Conservation (phyloP, 179 eudicot genomes). For the Silene coronaria region DNA sequence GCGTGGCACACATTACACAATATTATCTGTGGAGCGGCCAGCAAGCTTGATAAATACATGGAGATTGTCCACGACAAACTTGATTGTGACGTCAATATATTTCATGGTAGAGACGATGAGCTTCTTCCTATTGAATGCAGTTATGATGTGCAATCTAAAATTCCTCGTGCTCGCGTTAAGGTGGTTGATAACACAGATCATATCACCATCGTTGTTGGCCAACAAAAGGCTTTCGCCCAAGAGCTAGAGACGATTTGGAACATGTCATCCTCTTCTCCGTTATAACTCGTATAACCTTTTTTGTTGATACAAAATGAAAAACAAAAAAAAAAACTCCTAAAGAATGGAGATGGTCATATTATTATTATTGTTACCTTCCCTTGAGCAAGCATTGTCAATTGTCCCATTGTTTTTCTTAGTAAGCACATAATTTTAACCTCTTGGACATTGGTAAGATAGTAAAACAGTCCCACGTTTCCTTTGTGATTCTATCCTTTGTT, state of each 20-base stretch:
- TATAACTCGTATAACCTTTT: slow-evolving; percentile 3
- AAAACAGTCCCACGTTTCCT: too few species aligned
- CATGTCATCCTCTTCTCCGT: slow-evolving; percentile 13
- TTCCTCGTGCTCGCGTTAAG: slow-evolving; percentile 64
- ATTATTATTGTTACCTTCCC: background rate
- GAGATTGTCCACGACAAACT: slow-evolving; percentile 42
- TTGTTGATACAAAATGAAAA: background rate
- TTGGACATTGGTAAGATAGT: background rate
- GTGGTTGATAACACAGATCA: slow-evolving; percentile 75
- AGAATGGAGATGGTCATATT: slow-evolving; percentile 13
- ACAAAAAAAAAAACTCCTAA: slow-evolving; percentile 19
- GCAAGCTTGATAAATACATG: slow-evolving; percentile 60
- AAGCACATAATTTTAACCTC: slow-evolving; percentile 5
- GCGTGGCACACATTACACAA: slow-evolving; percentile 99
- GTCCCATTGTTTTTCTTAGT: slow-evolving; percentile 4
- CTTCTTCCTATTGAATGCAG: slow-evolving; percentile 82
- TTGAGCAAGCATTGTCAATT: background rate
- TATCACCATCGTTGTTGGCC: slow-evolving; percentile 76
- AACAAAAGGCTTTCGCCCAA: slow-evolving; percentile 62
- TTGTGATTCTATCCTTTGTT: too few species aligned
- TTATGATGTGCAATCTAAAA: slow-evolving; percentile 45
- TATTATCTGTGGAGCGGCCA: slow-evolving; percentile 75
- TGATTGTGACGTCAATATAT: slow-evolving; percentile 47
- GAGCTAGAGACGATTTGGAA: slow-evolving; percentile 83
- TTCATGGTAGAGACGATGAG: slow-evolving; percentile 77